phyloP scores from a whole-genome alignment of 2,329 filamentous ascomycete species.

The Fusarium sacchari region DNA sequence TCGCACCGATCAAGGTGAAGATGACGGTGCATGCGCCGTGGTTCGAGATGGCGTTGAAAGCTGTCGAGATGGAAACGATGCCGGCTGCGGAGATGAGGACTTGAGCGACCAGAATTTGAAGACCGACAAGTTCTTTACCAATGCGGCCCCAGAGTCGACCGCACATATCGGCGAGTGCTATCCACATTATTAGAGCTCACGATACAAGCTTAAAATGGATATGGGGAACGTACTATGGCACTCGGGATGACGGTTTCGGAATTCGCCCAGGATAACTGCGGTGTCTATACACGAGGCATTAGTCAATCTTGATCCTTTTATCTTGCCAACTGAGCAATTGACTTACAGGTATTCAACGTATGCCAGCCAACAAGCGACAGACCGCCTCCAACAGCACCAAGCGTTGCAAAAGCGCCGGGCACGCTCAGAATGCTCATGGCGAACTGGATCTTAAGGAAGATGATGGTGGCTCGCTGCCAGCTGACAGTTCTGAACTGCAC shows the following conservation, averaged over 20 bases:
- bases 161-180: constrained; percentile 1
- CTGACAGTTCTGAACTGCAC: constrained; percentile 47
- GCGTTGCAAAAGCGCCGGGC: constrained; percentile 44
- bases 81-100: not conserved
- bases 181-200: not conserved
- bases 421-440: constrained; percentile 25
- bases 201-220: not conserved
- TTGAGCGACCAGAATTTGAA: not conserved
- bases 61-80: not conserved
- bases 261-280: not conserved
- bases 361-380: not conserved
- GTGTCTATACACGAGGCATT: not conserved
- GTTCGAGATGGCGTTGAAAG: not conserved
- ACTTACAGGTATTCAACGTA: not conserved
- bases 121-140: not conserved
- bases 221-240: not conserved
- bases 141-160: not conserved
- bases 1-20: not conserved
- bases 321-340: rapidly evolving
- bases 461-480: constrained; percentile 53
- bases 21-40: not conserved
- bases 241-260: not conserved
- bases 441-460: constrained; percentile 52
- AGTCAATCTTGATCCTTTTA: too few relatives aligned
- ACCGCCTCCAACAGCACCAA: not conserved